phyloP scores from a whole-genome alignment of 768 basidiomycete genomes.

The Rhizopogon vesiculosus region DNA sequence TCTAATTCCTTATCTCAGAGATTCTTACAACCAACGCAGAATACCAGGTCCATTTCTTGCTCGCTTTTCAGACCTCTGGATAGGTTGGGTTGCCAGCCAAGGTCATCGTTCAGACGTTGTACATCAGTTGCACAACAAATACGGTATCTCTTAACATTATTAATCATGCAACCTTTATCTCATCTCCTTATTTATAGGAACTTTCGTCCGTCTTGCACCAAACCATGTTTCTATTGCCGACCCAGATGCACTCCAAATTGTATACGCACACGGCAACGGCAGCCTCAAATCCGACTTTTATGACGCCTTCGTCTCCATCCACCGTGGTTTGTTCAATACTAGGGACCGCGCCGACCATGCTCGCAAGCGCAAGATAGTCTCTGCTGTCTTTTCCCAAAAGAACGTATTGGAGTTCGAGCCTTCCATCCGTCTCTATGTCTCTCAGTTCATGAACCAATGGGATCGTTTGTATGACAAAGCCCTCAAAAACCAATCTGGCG shows the following conservation, averaged over 20 bases:
- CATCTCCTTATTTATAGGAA: constrained; percentile 34
- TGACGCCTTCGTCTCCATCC: constrained; percentile 73
- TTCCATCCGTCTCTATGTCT: constrained; percentile 59
- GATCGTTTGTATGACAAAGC: constrained; percentile 60
- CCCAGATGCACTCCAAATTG: constrained; percentile 66
- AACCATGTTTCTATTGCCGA: constrained; percentile 76
- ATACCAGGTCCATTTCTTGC: constrained; percentile 72
- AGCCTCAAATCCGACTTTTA: constrained; percentile 77
- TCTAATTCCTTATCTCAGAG: constrained; percentile 47
- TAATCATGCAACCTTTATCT: not conserved
- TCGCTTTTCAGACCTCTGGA: constrained; percentile 68
- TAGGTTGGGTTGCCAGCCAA: constrained; percentile 56
- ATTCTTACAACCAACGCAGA: constrained; percentile 53
- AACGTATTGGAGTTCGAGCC: constrained; percentile 85
- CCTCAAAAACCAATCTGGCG: constrained; percentile 48
- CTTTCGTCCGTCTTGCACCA: constrained; percentile 67
- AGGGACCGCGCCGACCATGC: constrained; percentile 75
- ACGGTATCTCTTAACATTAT: constrained; percentile 42
- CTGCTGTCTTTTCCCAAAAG: constrained; percentile 82
- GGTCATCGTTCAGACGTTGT: constrained; percentile 76
- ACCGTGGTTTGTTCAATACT: constrained; percentile 73
- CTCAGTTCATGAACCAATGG: constrained; percentile 65
- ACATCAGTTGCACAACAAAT: constrained; percentile 66
- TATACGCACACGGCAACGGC: constrained; percentile 86
- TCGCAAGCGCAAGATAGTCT: constrained; percentile 88